These are phyloP conservation scores for Verbascum thapsus DNA, from an alignment of 257 asterid species.

Conservation along the genomic window DNA sequence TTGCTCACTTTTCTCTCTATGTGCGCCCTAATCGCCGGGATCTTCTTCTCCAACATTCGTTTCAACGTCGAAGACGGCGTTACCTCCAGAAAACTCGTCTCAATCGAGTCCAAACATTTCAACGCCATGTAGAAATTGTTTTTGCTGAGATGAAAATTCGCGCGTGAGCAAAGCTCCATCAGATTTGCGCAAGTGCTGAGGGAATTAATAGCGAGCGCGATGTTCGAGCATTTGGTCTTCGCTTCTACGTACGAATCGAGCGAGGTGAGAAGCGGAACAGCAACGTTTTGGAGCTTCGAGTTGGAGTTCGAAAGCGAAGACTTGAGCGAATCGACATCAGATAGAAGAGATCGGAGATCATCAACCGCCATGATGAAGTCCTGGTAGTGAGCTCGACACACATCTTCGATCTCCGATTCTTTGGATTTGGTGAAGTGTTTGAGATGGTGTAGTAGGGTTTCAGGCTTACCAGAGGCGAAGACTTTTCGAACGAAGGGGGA, in stretches of 20 bases:
- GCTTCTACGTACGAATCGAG: conserved; percentile 82
- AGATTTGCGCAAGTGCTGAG: conserved; percentile 61
- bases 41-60: conserved; percentile 92
- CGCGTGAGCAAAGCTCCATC: conserved; percentile 77
- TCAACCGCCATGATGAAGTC: conserved; percentile 97
- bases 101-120: conserved; percentile 82
- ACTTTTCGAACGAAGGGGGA: conserved; percentile 85
- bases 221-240: conserved; percentile 63
- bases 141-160: conserved; percentile 57
- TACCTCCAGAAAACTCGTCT: conserved; percentile 49
- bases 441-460: conserved; percentile 75
- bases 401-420: conserved; percentile 93
- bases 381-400: conserved; percentile 91
- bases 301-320: conserved; percentile 73
- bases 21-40: conserved; percentile 76
- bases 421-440: conserved; percentile 78
- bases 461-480: conserved; percentile 89
- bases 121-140: conserved; percentile 85
- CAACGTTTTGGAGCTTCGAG: conserved; percentile 81
- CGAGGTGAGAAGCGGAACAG: conserved; percentile 71
- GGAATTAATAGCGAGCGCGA: conserved; percentile 65
- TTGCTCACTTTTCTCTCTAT: conserved; percentile 78
- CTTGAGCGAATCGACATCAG: conserved; percentile 93
- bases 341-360: conserved; percentile 90
- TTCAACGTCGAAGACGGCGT: conserved; percentile 68